A percentile compares a stretch with the other conserved stretches of the same genome.
Conservation (phyloP, 176 grass and related monocot genomes). For the Themeda triandra region DNA sequence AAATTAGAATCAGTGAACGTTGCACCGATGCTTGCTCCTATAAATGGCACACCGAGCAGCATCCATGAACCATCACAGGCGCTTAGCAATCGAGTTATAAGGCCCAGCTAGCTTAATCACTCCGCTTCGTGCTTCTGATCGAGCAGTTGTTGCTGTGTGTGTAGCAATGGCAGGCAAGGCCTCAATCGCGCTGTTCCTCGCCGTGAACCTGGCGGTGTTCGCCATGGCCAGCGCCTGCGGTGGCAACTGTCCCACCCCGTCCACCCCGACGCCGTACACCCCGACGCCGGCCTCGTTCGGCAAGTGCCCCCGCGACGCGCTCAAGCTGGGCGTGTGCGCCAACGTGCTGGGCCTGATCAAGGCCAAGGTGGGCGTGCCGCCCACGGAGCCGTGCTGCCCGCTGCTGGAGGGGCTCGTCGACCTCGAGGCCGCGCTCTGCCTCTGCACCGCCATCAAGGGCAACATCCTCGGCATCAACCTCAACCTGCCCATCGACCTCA, state of each 20-base stretch:
- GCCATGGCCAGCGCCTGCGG: constrained; percentile 26
- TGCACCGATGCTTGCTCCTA: background rate
- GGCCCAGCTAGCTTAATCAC: background rate
- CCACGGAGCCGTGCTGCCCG: constrained; percentile 62
- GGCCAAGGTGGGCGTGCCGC: constrained; percentile 27
- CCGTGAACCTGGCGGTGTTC: constrained; percentile 36
- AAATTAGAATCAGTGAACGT: no score
- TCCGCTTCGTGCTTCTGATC: constrained; percentile 12
- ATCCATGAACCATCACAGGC: constrained; percentile 6
- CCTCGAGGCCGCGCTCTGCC: constrained; percentile 73
- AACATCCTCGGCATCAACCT: constrained; percentile 39
- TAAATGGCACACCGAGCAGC: background rate
- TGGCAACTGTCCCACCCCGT: background rate
- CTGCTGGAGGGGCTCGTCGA: constrained; percentile 81
- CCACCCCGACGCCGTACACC: background rate
- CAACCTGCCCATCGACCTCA: constrained; percentile 55
- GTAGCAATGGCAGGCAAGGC: constrained; percentile 37
- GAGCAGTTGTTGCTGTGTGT: background rate
- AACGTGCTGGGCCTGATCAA: constrained; percentile 41
- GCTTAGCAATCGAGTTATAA: background rate
- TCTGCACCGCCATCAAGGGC: constrained; percentile 79
- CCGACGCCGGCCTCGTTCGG: constrained; percentile 10
- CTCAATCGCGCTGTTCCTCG: constrained; percentile 29
- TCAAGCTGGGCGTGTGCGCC: constrained; percentile 50
- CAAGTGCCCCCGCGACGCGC: constrained; percentile 45